phyloP scores from a whole-genome alignment of 108 stramenopile species.

The Pseudonitzschia multistriata region DNA sequence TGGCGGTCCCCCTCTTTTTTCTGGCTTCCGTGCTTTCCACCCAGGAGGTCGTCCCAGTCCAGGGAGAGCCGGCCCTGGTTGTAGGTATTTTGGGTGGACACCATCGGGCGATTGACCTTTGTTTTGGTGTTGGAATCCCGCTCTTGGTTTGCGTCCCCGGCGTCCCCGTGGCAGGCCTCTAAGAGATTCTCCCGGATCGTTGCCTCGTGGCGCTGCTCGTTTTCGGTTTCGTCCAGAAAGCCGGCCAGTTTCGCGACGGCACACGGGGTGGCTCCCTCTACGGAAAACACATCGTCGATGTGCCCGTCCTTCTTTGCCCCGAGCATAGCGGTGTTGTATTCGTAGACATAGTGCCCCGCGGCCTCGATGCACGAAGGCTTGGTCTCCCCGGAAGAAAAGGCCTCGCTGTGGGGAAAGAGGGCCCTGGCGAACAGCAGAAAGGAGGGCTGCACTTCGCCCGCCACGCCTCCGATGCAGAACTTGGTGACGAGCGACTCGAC shows the following conservation, averaged over 20 bases:
- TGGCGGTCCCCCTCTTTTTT: constrained; percentile 31
- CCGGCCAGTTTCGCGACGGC: constrained; percentile 52
- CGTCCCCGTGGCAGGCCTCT: background rate
- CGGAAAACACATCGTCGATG: constrained; percentile 36
- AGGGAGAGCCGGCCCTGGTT: constrained; percentile 31
- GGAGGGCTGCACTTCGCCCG: constrained; percentile 33
- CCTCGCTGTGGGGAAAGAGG: constrained; percentile 35
- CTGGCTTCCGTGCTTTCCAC: constrained; percentile 47
- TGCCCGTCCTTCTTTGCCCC: constrained; percentile 28
- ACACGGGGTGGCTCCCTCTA: constrained; percentile 44
- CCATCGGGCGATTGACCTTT: constrained; percentile 15
- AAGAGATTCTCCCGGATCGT: background rate
- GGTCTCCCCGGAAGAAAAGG: constrained; percentile 23
- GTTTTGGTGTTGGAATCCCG: background rate
- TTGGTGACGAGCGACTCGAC: constrained; percentile 42
- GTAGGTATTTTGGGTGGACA: constrained; percentile 25
- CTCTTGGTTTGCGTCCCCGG: background rate
- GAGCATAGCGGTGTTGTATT: constrained; percentile 38
- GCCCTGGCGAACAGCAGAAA: constrained; percentile 38
- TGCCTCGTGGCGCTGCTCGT: constrained; percentile 27
- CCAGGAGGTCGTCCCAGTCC: constrained; percentile 50
- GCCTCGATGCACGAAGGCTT: constrained; percentile 48
- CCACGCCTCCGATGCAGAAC: constrained; percentile 44
- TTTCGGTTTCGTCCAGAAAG: constrained; percentile 25
- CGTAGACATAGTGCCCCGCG: constrained; percentile 38